A percentile compares a stretch with the other conserved stretches of the same genome.
These are phyloP conservation scores for Phaseolus coccineus DNA, from an alignment of 331 rosid genomes.

Conservation along the genomic window DNA sequence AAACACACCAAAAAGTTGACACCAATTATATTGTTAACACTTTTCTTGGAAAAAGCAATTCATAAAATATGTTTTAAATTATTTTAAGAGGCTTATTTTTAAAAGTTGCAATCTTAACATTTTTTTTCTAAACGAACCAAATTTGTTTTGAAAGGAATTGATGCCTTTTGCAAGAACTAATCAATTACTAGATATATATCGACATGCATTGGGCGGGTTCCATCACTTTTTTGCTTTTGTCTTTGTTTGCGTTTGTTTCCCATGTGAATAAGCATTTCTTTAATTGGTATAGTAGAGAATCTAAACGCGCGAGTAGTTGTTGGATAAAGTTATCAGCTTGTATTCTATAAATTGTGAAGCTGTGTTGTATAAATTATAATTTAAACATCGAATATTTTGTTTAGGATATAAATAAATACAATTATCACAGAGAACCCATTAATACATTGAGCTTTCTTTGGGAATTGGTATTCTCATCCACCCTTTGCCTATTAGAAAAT, in stretches of 20 bases:
- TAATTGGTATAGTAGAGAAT: constrained; percentile 15
- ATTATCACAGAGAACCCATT: constrained; percentile 2
- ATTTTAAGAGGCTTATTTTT: neutral
- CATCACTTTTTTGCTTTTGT: neutral
- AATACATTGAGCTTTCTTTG: constrained; percentile 8
- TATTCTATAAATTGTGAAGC: neutral
- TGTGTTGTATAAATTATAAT: neutral
- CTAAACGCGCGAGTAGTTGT: constrained; percentile 5
- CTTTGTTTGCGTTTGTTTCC: neutral
- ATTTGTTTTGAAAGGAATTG: neutral
- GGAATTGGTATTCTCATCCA: neutral
- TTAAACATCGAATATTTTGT: neutral
- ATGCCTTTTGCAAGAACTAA: neutral
- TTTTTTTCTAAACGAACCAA: neutral
- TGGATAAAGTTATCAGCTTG: constrained; percentile 9
- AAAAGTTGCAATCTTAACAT: neutral
- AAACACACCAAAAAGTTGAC: neutral
- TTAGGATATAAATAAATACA: neutral
- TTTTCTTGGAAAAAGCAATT: neutral
- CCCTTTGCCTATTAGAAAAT: neutral
- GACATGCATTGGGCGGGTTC: neutral
- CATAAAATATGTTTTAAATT: neutral
- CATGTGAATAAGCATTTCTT: constrained; percentile 26
- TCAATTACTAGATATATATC: neutral
- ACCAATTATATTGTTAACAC: neutral